These are phyloP conservation scores for Cornus florida DNA, from an alignment of 148 eudicot genomes.

Conservation along the genomic window DNA sequence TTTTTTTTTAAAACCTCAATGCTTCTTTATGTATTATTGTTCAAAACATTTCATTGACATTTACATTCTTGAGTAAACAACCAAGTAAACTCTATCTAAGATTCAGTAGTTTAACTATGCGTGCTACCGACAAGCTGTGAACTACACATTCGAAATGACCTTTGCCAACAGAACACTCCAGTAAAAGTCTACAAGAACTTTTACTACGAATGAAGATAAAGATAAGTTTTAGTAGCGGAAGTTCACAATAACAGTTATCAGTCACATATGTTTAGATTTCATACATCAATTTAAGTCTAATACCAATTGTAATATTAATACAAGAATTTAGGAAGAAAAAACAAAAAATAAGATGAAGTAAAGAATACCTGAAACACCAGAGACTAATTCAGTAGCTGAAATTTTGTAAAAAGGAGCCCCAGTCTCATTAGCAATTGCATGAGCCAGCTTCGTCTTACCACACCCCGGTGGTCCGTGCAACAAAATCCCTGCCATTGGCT, in stretches of 20 bases:
- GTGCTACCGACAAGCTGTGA: too few species aligned
- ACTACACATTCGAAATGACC: too few species aligned
- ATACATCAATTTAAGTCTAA: neutral
- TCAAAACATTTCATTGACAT: too few species aligned
- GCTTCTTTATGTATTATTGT: too few species aligned
- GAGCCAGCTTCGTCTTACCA: conserved; percentile 85
- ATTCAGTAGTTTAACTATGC: too few species aligned
- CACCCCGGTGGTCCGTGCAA: conserved; percentile 93
- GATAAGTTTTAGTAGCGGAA: neutral
- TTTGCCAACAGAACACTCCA: too few species aligned
- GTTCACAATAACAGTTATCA: neutral
- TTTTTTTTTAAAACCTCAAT: too few species aligned
- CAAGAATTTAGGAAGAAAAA: too few species aligned
- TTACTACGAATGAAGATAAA: too few species aligned
- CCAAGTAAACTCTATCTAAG: too few species aligned
- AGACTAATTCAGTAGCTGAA: conserved; percentile 77
- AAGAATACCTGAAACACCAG: conserved; percentile 41
- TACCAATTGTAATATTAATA: neutral
- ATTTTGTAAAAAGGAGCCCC: conserved; percentile 74
- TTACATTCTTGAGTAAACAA: too few species aligned
- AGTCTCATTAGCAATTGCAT: conserved; percentile 86
- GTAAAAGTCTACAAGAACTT: too few species aligned
- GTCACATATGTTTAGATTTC: neutral
- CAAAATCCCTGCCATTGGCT: conserved; percentile 65
- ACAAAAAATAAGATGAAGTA: neutral